Percentiles rank a stretch among this genome's conserved stretches.
phyloP scores from a whole-genome alignment of 1,284 basidiomycete genomes.

The Kwoniella shivajii region DNA sequence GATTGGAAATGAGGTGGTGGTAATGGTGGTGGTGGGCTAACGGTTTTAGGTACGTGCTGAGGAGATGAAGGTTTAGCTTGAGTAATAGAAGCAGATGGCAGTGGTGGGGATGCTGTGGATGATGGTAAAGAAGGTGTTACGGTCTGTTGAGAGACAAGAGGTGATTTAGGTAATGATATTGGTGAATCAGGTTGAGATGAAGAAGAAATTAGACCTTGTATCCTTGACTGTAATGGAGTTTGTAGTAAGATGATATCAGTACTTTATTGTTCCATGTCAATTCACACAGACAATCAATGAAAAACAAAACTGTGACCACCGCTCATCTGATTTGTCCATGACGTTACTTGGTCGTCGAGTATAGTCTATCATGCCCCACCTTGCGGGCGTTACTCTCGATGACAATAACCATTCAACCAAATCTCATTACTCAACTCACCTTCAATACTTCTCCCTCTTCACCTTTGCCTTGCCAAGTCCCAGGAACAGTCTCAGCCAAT shows the following conservation, averaged over 20 bases:
- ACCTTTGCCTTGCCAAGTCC: slow-evolving; percentile 50
- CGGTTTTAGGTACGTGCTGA: too few relatives aligned
- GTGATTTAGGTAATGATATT: neutral
- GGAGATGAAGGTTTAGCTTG: too few relatives aligned
- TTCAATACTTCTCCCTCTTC: slow-evolving; percentile 47
- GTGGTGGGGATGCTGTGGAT: neutral
- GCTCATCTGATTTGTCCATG: too few relatives aligned
- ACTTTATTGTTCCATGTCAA: too few relatives aligned
- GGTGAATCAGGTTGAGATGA: slow-evolving; percentile 11
- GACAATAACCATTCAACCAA: too few relatives aligned
- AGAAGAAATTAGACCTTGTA: slow-evolving; percentile 25
- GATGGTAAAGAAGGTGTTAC: neutral
- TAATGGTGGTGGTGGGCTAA: neutral
- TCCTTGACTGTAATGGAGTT: slow-evolving; percentile 25
- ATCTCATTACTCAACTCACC: slow-evolving; percentile 24
- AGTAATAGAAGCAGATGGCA: too few relatives aligned
- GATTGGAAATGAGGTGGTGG: neutral
- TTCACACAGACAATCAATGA: too few relatives aligned
- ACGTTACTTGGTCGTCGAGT: too few relatives aligned
- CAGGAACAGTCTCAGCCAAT: slow-evolving; percentile 53
- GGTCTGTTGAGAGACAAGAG: slow-evolving; percentile 3
- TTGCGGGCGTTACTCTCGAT: too few relatives aligned
- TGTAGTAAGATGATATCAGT: too few relatives aligned
- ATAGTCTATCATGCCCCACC: too few relatives aligned
- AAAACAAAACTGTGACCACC: too few relatives aligned